These are phyloP conservation scores for Exophiala xenobiotica DNA, from an alignment of 2,329 filamentous ascomycete genomes.

Conservation along the genomic window DNA sequence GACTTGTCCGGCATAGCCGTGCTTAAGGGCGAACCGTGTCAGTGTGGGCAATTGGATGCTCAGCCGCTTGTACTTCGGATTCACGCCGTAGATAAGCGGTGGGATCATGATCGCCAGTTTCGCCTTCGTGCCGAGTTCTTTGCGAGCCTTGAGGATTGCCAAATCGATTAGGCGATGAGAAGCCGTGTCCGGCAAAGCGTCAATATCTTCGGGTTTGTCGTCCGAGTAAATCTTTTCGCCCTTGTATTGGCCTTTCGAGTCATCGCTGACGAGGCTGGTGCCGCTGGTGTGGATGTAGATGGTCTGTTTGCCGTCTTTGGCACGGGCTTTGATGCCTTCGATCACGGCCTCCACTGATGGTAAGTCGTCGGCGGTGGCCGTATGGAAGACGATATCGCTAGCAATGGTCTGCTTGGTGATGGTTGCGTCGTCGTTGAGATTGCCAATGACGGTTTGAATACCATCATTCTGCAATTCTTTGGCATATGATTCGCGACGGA, in stretches of 20 bases:
- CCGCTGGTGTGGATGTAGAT: slow-evolving; percentile 54
- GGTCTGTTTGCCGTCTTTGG: slow-evolving; percentile 38
- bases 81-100: slow-evolving; percentile 49
- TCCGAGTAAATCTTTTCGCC: slow-evolving; percentile 46
- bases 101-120: slow-evolving; percentile 52
- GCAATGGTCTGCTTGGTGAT: slow-evolving; percentile 40
- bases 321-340: slow-evolving; percentile 43
- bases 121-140: slow-evolving; percentile 41
- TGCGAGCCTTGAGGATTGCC: slow-evolving; percentile 40
- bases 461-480: slow-evolving; percentile 35
- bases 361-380: slow-evolving; percentile 51
- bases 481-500: slow-evolving; percentile 19
- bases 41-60: slow-evolving; percentile 51
- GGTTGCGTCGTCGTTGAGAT: slow-evolving; percentile 42
- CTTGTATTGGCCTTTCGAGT: slow-evolving; percentile 36
- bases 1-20: slow-evolving; percentile 48
- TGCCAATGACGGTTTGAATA: slow-evolving; percentile 41
- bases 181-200: slow-evolving; percentile 43
- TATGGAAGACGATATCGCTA: slow-evolving; percentile 50
- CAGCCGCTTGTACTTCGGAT: slow-evolving; percentile 40
- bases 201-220: slow-evolving; percentile 40
- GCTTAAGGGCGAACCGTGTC: slow-evolving; percentile 49
- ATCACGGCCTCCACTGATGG: slow-evolving; percentile 48
- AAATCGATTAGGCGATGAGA: slow-evolving; percentile 50
- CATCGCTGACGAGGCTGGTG: slow-evolving; percentile 43